A percentile compares a stretch with the other conserved stretches of the same genome.
Conservation (phyloP, 179 eudicot genomes). For the Corrigiola litoralis region DNA sequence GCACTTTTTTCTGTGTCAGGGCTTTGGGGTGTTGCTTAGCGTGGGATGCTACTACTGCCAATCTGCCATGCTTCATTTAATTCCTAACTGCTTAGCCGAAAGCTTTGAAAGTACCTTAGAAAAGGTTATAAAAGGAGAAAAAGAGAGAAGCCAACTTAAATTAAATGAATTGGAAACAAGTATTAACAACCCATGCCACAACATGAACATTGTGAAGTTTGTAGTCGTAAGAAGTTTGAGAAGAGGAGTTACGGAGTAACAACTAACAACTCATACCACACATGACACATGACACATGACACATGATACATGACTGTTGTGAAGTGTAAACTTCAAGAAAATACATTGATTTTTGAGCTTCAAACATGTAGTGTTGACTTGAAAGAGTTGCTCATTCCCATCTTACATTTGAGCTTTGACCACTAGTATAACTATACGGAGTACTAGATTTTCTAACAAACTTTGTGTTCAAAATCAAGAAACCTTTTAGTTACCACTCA, state of each 20-base stretch:
- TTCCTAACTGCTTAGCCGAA: constrained; percentile 13
- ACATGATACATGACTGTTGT: too few species aligned
- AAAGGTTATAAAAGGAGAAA: background rate
- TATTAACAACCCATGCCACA: background rate
- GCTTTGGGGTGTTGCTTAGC: constrained; percentile 11
- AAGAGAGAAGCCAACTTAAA: too few species aligned
- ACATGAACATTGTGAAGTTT: constrained; percentile 7
- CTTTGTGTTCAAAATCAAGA: too few species aligned
- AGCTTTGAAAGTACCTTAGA: background rate
- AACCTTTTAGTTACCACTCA: too few species aligned
- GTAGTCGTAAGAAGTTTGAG: background rate
- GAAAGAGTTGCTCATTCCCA: too few species aligned
- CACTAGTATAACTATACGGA: too few species aligned
- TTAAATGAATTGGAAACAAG: too few species aligned
- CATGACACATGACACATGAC: too few species aligned
- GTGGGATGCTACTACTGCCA: constrained; percentile 2
- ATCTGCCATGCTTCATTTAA: background rate
- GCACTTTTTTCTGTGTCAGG: constrained; percentile 18
- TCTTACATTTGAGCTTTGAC: background rate
- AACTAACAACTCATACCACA: background rate
- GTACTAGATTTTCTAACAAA: too few species aligned
- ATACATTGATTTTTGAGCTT: background rate
- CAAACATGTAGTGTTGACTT: background rate
- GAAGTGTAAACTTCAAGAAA: too few species aligned
- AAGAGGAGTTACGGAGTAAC: too few species aligned